phyloP scores from a whole-genome alignment of 306 rosid genomes.

The Rosa rugosa region DNA sequence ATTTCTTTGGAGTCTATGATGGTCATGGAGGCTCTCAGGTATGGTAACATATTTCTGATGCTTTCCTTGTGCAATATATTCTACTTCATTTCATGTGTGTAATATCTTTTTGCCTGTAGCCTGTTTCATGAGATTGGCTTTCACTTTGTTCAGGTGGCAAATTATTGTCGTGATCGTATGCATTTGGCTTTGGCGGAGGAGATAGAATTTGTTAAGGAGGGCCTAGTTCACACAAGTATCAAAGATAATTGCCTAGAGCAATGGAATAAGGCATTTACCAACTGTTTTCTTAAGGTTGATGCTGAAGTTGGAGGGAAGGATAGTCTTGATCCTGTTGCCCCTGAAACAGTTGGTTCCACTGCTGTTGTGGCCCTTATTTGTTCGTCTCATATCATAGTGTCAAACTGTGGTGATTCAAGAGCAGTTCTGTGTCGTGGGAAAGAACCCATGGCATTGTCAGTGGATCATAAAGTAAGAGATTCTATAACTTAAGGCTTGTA shows the following conservation, averaged over 20 bases:
- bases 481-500: constrained; percentile 17
- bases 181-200: constrained; percentile 87
- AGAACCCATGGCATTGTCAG: constrained; percentile 81
- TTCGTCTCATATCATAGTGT: constrained; percentile 80
- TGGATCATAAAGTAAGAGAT: constrained; percentile 74
- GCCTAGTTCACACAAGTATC: constrained; percentile 39
- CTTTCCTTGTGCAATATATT: neutral
- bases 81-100: constrained; percentile 1
- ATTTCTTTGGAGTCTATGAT: constrained; percentile 88
- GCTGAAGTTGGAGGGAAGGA: constrained; percentile 76
- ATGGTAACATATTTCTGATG: neutral
- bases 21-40: constrained; percentile 97
- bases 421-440: constrained; percentile 91
- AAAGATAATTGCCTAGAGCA: constrained; percentile 61
- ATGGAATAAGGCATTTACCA: constrained; percentile 70
- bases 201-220: constrained; percentile 54
- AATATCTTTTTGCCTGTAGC: neutral
- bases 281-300: constrained; percentile 77
- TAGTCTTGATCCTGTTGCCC: constrained; percentile 63
- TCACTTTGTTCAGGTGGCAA: constrained; percentile 62
- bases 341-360: constrained; percentile 94
- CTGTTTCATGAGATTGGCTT: constrained; percentile 22
- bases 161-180: constrained; percentile 71
- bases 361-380: constrained; percentile 75
- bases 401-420: constrained; percentile 92